Conservation (phyloP, 164 flowering plant genomes). For the Nymphaea colorata region DNA sequence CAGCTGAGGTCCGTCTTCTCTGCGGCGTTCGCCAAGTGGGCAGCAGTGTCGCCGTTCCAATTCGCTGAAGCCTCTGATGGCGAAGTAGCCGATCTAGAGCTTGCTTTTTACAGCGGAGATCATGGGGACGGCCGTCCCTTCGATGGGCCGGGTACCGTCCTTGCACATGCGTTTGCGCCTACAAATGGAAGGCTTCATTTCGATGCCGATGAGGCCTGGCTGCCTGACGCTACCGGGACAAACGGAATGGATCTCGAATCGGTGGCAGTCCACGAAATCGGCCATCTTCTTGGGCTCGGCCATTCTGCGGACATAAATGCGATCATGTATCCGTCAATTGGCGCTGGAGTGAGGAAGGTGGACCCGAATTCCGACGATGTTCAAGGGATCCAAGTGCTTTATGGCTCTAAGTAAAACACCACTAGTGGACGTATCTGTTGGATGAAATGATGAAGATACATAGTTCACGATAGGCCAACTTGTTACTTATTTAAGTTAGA, state of each 20-base stretch:
- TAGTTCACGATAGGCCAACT: too few species aligned
- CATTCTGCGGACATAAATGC: conserved; percentile 12
- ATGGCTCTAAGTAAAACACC: conserved; percentile 1
- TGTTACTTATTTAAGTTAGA: too few species aligned
- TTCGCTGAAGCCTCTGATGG: neutral
- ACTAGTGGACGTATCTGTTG: too few species aligned
- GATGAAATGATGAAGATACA: too few species aligned
- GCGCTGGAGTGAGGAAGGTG: conserved; percentile 6
- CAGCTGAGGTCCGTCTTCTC: neutral
- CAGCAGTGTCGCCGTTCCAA: neutral
- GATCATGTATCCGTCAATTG: conserved; percentile 11
- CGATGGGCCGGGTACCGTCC: neutral
- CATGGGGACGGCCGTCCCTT: neutral
- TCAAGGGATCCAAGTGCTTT: conserved; percentile 9
- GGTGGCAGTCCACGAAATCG: conserved; percentile 5
- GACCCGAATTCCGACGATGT: conserved; percentile 13
- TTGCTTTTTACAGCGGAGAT: neutral
- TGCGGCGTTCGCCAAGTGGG: neutral
- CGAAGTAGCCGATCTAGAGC: neutral
- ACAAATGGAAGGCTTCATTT: conserved; percentile 3
- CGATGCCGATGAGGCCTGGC: conserved; percentile 5
- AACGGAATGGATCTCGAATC: neutral
- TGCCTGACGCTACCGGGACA: neutral
- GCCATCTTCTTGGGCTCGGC: conserved; percentile 19
- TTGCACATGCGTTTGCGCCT: conserved; percentile 6